Base-by-base conservation (phyloP, 2,329 filamentous ascomycete species). In the Ophiosphaerella herpotricha region DNA sequence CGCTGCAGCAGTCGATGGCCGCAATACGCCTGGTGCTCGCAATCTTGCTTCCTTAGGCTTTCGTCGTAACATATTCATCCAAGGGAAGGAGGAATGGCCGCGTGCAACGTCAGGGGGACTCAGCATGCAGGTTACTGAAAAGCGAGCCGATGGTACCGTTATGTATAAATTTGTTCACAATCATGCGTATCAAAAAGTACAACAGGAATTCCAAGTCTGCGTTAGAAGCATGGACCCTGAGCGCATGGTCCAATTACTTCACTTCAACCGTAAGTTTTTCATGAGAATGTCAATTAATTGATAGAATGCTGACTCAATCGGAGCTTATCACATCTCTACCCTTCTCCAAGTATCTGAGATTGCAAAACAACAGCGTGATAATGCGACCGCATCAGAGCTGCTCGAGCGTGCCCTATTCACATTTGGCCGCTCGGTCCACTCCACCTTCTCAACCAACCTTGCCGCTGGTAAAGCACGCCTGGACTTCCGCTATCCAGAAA, bases 261-360 rank as follows among this genome's bases (percentile, higher is more conserved):
- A 85, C 54, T 79, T 80, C 60, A 86, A 91, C 63, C 89, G 71
- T 78, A 64, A 67, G 75, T 73, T 23, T 13, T 13, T 7, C 16
- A 23, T 23, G 7, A 6, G 7, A 29, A 29, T 8, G 7, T n/a
- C 14, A 5, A 34, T 9, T 36, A n/a, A 18, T 14, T 24, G 14
- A n/a, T 39, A 26, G n/a, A 12, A 18, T 39, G 18, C 49, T 72
- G 55, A 72, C 42, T 8, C 38, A 44, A n/a, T 33, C 34, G 33
- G 51, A 84, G 82, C 93, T 3, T 97, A 97, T 71, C 92, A 97
- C 69, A 88, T 97, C 59, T 94, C 91, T 1, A 92, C 90, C 2
- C 82, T 97, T n/a, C 85, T 97, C 18, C 92, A 97, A 70, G 91
- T 96, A 24, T 95, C 90, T 54, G 90, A 91, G 69, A 89, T 97